These are phyloP conservation scores for Nepenthes gracilis DNA, from an alignment of 148 eudicot species.

Conservation along the genomic window DNA sequence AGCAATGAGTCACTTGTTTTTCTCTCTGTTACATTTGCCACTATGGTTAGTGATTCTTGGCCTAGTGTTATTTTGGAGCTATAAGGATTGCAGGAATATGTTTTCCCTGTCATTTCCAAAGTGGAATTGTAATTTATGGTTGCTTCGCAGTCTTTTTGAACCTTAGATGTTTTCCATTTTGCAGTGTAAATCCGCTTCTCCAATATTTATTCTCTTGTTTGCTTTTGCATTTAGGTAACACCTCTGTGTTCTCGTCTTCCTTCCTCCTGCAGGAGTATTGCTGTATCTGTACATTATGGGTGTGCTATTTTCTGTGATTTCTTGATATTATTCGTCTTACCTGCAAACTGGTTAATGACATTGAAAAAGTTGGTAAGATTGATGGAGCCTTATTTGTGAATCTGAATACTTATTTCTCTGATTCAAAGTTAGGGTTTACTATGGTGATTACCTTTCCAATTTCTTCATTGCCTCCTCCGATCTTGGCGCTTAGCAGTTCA, in stretches of 20 bases:
- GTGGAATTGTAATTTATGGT: background rate
- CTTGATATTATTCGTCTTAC: background rate
- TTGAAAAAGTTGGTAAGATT: too few species aligned
- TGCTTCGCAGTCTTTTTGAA: background rate
- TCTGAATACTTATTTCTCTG: too few species aligned
- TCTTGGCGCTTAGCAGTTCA: too few species aligned
- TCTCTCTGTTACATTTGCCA: slow-evolving; percentile 96
- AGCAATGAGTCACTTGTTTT: slow-evolving; percentile 99
- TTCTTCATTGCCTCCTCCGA: too few species aligned
- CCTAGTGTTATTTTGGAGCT: slow-evolving; percentile 5
- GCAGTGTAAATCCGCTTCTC: slow-evolving; percentile 99
- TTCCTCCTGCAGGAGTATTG: background rate
- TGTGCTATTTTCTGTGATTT: background rate
- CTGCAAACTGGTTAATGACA: too few species aligned
- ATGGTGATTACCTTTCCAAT: too few species aligned
- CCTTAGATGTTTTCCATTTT: slow-evolving; percentile 16
- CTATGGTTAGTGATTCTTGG: slow-evolving; percentile 61
- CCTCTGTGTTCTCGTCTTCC: slow-evolving; percentile 3
- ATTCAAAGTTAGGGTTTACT: too few species aligned
- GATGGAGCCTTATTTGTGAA: too few species aligned
- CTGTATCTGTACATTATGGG: background rate
- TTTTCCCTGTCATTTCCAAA: background rate
- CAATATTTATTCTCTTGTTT: slow-evolving; percentile 88
- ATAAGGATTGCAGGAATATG: background rate
- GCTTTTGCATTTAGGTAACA: slow-evolving; percentile 97